Conservation (phyloP, 768 basidiomycete species). For the Trametes cubensis region DNA sequence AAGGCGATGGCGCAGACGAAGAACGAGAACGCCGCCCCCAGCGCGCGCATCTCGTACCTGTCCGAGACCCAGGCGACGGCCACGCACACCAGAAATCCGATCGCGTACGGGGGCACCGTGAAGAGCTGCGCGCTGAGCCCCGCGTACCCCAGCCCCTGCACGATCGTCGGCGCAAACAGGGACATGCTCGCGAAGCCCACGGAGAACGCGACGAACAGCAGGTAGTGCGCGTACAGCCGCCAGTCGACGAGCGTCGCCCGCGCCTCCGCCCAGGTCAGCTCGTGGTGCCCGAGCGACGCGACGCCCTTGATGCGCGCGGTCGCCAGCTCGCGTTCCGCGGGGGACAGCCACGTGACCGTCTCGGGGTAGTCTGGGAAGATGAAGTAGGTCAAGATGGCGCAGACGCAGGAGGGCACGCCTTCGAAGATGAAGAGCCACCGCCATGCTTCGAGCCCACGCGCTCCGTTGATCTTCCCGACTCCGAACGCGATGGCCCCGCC, state of each 20-base stretch:
- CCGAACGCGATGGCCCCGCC: slow-evolving; percentile 39
- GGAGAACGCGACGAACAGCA: slow-evolving; percentile 45
- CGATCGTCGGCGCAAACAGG: slow-evolving; percentile 75
- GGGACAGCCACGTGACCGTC: slow-evolving; percentile 22
- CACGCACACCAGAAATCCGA: slow-evolving; percentile 34
- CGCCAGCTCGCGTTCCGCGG: slow-evolving; percentile 39
- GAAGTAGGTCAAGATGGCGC: slow-evolving; percentile 17
- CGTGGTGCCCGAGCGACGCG: slow-evolving; percentile 38
- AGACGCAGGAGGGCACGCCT: slow-evolving; percentile 29
- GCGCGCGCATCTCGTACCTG: slow-evolving; percentile 25
- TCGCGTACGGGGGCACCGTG: slow-evolving; percentile 54
- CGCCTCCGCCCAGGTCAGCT: slow-evolving; percentile 43
- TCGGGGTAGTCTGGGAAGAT: slow-evolving; percentile 27
- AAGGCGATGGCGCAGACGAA: slow-evolving; percentile 25
- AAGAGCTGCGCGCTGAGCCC: slow-evolving; percentile 59
- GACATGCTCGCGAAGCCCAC: slow-evolving; percentile 44
- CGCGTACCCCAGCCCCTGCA: slow-evolving; percentile 60
- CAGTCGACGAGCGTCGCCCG: slow-evolving; percentile 39
- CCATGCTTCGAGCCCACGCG: slow-evolving; percentile 32
- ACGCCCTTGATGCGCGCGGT: slow-evolving; percentile 42
- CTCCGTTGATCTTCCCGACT: slow-evolving; percentile 34
- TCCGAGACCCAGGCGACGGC: slow-evolving; percentile 26
- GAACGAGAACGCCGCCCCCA: slow-evolving; percentile 20
- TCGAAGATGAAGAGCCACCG: slow-evolving; percentile 47
- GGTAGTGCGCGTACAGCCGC: slow-evolving; percentile 43